Evolutionary conservation across 139 green algal species (phyloP).

Genomic region (Yamagishiella unicocca): DNA sequence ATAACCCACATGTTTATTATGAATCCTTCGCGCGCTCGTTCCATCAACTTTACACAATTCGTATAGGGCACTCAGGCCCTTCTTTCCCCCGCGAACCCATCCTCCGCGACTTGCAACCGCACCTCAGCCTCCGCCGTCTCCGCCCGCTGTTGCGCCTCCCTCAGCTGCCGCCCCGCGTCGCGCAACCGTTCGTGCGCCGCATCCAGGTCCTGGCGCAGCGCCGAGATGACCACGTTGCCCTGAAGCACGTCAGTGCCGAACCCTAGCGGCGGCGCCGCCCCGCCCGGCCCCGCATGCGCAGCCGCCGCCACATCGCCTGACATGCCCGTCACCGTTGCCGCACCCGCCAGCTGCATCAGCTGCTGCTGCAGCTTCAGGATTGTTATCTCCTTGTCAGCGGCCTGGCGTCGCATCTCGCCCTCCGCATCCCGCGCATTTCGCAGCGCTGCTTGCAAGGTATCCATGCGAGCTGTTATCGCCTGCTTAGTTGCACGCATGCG

Average conservation of each 20-base stretch:
- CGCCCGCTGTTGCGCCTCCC: constrained; percentile 20
- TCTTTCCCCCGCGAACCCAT: background rate
- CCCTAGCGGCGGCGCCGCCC: background rate
- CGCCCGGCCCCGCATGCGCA: background rate
- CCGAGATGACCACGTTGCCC: constrained; percentile 27
- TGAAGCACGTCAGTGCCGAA: background rate
- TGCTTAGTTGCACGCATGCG: constrained; percentile 33
- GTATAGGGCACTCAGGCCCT: background rate
- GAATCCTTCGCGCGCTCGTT: too few species aligned
- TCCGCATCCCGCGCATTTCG: constrained; percentile 8
- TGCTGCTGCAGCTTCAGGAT: constrained; percentile 42
- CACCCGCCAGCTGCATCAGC: constrained; percentile 5
- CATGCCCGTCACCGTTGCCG: background rate
- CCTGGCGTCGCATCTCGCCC: background rate
- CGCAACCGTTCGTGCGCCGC: constrained; percentile 43
- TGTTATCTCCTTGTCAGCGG: constrained; percentile 9
- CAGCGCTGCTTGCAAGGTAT: constrained; percentile 6
- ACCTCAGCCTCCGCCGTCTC: constrained; percentile 43
- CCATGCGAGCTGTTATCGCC: constrained; percentile 11
- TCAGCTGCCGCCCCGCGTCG: constrained; percentile 29
- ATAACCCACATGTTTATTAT: too few species aligned
- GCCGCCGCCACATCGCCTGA: background rate
- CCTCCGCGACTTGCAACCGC: constrained; percentile 19
- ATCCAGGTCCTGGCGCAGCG: constrained; percentile 45
- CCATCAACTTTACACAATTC: too few species aligned